These are phyloP conservation scores for Groenewaldozyma salmanticensis DNA, from an alignment of 805 yeast species.

Conservation along the genomic window DNA sequence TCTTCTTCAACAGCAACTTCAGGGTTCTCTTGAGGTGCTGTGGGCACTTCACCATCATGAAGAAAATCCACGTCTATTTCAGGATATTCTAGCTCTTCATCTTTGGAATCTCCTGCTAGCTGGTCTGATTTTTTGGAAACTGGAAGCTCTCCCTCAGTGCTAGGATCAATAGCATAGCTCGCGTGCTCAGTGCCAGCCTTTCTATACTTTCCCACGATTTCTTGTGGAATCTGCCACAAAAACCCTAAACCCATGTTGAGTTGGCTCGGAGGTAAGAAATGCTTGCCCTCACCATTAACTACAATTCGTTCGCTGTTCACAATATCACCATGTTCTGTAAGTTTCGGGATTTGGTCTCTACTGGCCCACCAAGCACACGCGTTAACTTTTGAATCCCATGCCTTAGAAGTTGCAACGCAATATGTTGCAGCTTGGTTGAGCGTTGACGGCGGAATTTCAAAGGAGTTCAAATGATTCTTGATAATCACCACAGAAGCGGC, in stretches of 20 bases:
- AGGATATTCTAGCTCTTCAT: neutral
- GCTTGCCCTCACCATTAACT: conserved; percentile 42
- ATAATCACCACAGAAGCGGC: conserved; percentile 70
- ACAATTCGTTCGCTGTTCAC: conserved; percentile 55
- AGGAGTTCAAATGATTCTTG: conserved; percentile 57
- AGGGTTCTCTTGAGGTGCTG: neutral
- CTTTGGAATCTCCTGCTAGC: neutral
- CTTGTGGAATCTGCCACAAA: conserved; percentile 59
- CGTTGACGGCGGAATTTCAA: conserved; percentile 71
- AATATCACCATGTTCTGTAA: conserved; percentile 36
- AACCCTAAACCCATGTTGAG: conserved; percentile 85
- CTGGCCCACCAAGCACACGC: conserved; percentile 81
- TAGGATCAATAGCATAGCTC: conserved; percentile 14
- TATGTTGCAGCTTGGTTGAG: conserved; percentile 83
- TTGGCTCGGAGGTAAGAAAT: conserved; percentile 61
- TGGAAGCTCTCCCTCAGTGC: conserved; percentile 22
- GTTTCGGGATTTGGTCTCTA: conserved; percentile 59
- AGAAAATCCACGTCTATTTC: neutral
- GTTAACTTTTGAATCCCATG: conserved; percentile 82
- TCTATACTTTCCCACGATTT: conserved; percentile 21
- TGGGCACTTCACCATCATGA: neutral
- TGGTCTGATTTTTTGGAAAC: conserved; percentile 10
- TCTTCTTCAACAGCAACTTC: neutral
- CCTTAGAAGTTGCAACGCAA: conserved; percentile 60
- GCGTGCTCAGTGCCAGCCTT: neutral